Evolutionary conservation across 2,329 filamentous ascomycete species (phyloP).

Genomic region (Aspergillus proliferans): DNA sequence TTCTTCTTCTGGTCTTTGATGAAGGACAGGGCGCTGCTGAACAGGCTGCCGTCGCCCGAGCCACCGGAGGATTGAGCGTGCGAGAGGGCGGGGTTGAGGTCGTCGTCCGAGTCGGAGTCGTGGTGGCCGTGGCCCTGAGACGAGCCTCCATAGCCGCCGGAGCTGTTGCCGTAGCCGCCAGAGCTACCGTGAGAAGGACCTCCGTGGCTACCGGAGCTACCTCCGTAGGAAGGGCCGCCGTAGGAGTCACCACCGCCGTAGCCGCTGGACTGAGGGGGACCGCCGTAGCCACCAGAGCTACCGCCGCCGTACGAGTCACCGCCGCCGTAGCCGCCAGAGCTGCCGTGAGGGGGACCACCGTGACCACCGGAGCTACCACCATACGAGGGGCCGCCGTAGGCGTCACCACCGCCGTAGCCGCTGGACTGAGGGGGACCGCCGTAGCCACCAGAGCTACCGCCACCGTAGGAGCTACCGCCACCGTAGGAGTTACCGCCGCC

Average conservation of each 20-base stretch:
- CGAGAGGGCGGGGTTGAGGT: constrained; percentile 49
- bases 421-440: constrained; percentile 7
- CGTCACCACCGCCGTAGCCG: constrained; percentile 6
- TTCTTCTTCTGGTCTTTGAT: constrained; percentile 47
- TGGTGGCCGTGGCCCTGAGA: constrained; percentile 7
- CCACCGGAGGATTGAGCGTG: constrained; percentile 47
- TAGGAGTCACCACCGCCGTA: neutral
- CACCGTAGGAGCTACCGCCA: neutral
- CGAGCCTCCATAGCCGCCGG: constrained; percentile 11
- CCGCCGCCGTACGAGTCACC: neutral
- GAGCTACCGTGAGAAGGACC: constrained; percentile 1
- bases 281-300: neutral
- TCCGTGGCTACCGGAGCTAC: neutral
- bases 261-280: neutral
- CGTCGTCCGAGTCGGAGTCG: constrained; percentile 36
- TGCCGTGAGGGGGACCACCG: neutral
- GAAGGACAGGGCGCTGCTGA: constrained; percentile 51
- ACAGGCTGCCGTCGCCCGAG: constrained; percentile 47
- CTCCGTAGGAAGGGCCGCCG: neutral
- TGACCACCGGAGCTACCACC: neutral
- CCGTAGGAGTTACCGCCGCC: neutral
- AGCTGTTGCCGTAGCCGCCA: constrained; percentile 10
- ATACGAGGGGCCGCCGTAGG: no score
- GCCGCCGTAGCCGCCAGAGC: neutral
- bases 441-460: constrained; percentile 10